These are phyloP conservation scores for Yarrowia sp. DNA, from an alignment of 805 yeast species.

Conservation along the genomic window DNA sequence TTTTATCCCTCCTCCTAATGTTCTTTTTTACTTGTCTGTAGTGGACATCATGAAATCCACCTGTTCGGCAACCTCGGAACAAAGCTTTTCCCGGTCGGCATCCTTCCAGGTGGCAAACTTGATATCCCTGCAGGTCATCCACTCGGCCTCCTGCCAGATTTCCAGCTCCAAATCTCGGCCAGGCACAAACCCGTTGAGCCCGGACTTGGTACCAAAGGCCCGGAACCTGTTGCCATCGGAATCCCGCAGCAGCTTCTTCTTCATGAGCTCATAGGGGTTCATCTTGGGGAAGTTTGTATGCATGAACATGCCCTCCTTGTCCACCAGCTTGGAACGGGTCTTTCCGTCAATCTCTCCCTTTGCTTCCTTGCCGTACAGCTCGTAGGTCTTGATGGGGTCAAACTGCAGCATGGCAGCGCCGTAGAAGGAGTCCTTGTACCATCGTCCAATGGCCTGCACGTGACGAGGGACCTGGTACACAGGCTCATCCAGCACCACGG, in stretches of 20 bases:
- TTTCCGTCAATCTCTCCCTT: neutral
- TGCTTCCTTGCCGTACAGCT: neutral
- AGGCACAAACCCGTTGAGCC: conserved; percentile 19
- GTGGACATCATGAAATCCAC: conserved; percentile 21
- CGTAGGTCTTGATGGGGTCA: conserved; percentile 61
- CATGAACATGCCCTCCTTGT: conserved; percentile 44
- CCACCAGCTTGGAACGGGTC: conserved; percentile 12
- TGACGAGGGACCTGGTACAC: conserved; percentile 50
- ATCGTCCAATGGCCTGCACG: conserved; percentile 41
- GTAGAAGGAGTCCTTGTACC: conserved; percentile 42
- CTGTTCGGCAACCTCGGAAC: conserved; percentile 22
- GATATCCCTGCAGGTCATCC: conserved; percentile 31
- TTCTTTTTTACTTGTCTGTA: neutral
- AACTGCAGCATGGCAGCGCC: conserved; percentile 79
- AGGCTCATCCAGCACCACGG: conserved; percentile 56
- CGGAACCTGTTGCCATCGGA: conserved; percentile 50
- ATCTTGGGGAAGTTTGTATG: conserved; percentile 68
- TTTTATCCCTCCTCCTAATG: neutral
- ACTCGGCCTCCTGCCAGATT: conserved; percentile 30
- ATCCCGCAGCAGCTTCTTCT: conserved; percentile 43
- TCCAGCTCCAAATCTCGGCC: conserved; percentile 29
- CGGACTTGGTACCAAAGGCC: conserved; percentile 50
- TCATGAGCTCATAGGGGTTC: conserved; percentile 52
- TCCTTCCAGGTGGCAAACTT: conserved; percentile 29
- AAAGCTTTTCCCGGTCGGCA: conserved; percentile 10